Evolutionary conservation across 1,284 basidiomycete genomes (phyloP).

Genomic region (Chalciporus sp.): DNA sequence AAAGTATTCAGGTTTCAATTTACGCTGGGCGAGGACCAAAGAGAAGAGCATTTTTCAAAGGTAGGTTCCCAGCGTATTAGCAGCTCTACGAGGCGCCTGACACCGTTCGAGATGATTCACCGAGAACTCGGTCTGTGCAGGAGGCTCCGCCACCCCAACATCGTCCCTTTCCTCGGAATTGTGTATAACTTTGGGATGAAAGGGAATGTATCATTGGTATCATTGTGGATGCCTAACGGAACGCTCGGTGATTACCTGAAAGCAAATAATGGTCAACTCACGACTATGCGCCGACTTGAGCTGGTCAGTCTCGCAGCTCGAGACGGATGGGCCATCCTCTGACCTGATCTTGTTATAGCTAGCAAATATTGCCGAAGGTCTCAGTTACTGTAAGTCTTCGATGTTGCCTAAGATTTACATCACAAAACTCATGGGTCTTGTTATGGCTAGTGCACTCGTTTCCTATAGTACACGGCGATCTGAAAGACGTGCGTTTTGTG

Average conservation of each 20-base stretch:
- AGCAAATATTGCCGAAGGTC: neutral
- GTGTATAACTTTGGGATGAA: slow-evolving; percentile 16
- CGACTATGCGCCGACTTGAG: slow-evolving; percentile 1
- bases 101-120: neutral
- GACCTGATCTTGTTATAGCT: too few species aligned
- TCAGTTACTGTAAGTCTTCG: slow-evolving; percentile 16
- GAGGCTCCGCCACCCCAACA: slow-evolving; percentile 15
- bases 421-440: neutral
- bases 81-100: too few species aligned
- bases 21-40: neutral
- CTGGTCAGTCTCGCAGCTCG: slow-evolving; percentile 8
- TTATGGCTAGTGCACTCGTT: slow-evolving; percentile 16
- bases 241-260: slow-evolving; percentile 9
- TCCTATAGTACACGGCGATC: slow-evolving; percentile 19
- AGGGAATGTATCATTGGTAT: slow-evolving; percentile 14
- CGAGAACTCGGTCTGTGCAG: slow-evolving; percentile 25
- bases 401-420: too few species aligned
- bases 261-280: neutral
- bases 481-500: slow-evolving; percentile 13
- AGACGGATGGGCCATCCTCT: too few species aligned
- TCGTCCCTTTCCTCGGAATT: slow-evolving; percentile 23
- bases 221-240: slow-evolving; percentile 22
- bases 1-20: slow-evolving; percentile 13
- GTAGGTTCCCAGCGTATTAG: neutral
- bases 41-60: too few species aligned